Base-by-base conservation (phyloP, 495 filamentous ascomycete genomes). In the Lophiostoma macrostomum region DNA sequence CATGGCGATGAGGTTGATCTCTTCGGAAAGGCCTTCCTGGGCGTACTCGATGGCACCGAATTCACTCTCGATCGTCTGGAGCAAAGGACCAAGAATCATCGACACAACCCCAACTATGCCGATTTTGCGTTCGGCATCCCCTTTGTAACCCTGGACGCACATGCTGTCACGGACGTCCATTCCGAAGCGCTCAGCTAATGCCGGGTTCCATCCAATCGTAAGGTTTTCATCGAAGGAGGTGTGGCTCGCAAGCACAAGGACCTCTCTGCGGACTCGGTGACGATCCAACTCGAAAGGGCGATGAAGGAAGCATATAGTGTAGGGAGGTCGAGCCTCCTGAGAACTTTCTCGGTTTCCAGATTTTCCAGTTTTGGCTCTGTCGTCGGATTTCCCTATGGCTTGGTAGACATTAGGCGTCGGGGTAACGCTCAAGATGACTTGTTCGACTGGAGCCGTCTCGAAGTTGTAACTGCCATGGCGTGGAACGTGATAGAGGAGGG, bases 121-220 rank as follows among this genome's bases (percentile, higher is more conserved):
- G 23, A 64, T 56, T 44, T 49, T 56, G 25, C 56, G 3, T 16
- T 48, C 50, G 0, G 56, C 12, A 48, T 60, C 60, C 11, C 50
- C 56, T 25, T 64, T 64, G 36, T 60, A 60, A 3, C 60, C 56
- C 36, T 53, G 50, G 7, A 60, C 41, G 29, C 60, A 56, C 5
- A 39, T 18, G 16, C 45, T 38, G 8, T 45, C 34, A 10, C 6
- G 27, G 0, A 60, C 18, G 22, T 53, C 32, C 44, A 64, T 29
- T 5, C 45, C 60, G 5, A 64, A 34, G 5, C 39, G 29, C 14
- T 20, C 36, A 10, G 56, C 60, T 16, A 64, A 25, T 0, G 44
- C 45, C 8, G 38, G 7, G 41, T 64, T 64, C 43, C 51, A 64
- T 29, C 60, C 60, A 11, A 64, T 56, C 0, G 56, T 60, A 2